Evolutionary conservation across 2,329 filamentous ascomycete species (phyloP).

Genomic region (Neurospora crassa): DNA sequence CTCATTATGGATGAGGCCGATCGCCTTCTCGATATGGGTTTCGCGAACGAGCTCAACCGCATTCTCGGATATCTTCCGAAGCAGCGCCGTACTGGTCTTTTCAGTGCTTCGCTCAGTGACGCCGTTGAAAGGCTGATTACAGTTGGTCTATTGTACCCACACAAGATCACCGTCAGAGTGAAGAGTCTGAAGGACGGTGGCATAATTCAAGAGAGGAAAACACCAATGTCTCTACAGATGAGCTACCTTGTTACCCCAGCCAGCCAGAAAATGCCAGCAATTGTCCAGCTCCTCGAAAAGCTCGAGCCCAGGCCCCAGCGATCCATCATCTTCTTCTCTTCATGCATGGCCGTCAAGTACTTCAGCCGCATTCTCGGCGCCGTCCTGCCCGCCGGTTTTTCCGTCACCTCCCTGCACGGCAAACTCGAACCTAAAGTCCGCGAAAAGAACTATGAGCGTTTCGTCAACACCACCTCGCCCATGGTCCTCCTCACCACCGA

Average conservation of each 20-base stretch:
- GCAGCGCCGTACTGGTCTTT: slow-evolving; percentile 84
- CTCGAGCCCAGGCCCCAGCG: slow-evolving; percentile 70
- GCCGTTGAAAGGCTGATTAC: slow-evolving; percentile 88
- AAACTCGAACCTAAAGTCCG: slow-evolving; percentile 85
- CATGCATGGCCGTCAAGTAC: slow-evolving; percentile 91
- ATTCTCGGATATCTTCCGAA: slow-evolving; percentile 82
- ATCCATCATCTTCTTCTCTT: slow-evolving; percentile 85
- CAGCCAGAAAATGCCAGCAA: slow-evolving; percentile 68
- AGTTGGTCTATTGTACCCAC: slow-evolving; percentile 85
- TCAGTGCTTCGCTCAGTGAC: slow-evolving; percentile 92
- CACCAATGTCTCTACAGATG: slow-evolving; percentile 88
- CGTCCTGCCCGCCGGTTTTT: slow-evolving; percentile 58
- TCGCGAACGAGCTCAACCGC: slow-evolving; percentile 80
- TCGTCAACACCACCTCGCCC: slow-evolving; percentile 63
- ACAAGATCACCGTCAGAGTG: slow-evolving; percentile 90
- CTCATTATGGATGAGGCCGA: slow-evolving; percentile 94
- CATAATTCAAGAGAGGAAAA: slow-evolving; percentile 68
- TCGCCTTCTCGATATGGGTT: slow-evolving; percentile 82
- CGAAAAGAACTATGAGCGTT: slow-evolving; percentile 76
- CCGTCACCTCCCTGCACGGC: slow-evolving; percentile 75
- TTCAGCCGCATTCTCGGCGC: slow-evolving; percentile 71
- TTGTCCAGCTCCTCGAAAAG: slow-evolving; percentile 59
- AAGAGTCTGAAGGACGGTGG: slow-evolving; percentile 60
- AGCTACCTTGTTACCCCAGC: slow-evolving; percentile 69
- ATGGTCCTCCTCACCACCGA: slow-evolving; percentile 87